Percentiles rank a stretch among this genome's conserved stretches.
Conservation (phyloP, 2,329 filamentous ascomycete species). For the Microcyclosporella mali region DNA sequence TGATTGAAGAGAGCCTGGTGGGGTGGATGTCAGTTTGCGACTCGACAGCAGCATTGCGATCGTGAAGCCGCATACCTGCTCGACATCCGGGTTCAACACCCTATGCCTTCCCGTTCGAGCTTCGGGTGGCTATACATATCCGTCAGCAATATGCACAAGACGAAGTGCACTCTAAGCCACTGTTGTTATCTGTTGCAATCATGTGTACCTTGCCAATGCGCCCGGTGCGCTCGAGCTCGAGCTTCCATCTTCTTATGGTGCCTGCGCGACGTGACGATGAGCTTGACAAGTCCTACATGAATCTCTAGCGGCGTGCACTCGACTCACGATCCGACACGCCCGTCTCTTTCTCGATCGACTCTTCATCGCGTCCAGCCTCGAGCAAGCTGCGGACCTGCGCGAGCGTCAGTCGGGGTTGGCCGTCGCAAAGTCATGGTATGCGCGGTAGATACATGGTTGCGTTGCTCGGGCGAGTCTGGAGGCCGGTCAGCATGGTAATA, state of each 20-base stretch:
- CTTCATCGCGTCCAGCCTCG: conserved; percentile 31
- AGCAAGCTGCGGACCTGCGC: conserved; percentile 15
- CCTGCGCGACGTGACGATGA: neutral
- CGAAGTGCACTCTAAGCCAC: too few species aligned
- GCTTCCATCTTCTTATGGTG: conserved; percentile 32
- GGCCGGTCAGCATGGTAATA: too few species aligned
- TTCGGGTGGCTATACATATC: conserved; percentile 27
- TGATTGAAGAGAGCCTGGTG: conserved; percentile 30
- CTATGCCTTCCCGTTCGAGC: conserved; percentile 32
- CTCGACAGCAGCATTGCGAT: neutral
- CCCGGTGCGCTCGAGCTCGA: conserved; percentile 32
- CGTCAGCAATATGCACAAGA: neutral
- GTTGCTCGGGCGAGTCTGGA: too few species aligned
- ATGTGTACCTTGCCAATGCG: conserved; percentile 29
- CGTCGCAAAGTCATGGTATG: too few species aligned
- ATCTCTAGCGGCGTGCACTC: neutral
- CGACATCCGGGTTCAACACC: conserved; percentile 31
- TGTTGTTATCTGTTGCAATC: too few species aligned
- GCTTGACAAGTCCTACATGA: neutral
- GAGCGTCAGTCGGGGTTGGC: too few species aligned
- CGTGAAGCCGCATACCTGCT: conserved; percentile 19
- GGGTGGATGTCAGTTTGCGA: conserved; percentile 5
- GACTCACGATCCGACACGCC: conserved; percentile 30
- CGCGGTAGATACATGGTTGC: too few species aligned
- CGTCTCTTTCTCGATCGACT: conserved; percentile 33